Conservation (phyloP, 768 basidiomycete species). For the Tricholoma matsutake region DNA sequence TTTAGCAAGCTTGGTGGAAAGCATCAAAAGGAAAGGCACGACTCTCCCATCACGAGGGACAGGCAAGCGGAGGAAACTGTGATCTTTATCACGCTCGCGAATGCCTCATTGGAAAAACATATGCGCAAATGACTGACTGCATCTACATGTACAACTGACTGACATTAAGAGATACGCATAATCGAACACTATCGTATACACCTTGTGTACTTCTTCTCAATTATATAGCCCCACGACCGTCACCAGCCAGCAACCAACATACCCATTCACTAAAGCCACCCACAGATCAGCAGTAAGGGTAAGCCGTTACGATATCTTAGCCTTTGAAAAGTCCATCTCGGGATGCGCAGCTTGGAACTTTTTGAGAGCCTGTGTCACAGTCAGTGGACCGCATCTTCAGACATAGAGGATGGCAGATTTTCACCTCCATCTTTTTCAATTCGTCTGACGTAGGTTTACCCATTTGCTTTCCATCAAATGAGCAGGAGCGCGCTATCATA, state of each 20-base stretch:
- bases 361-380: slow-evolving; percentile 58
- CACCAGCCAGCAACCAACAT: background rate
- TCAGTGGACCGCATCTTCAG: background rate
- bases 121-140: background rate
- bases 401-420: background rate
- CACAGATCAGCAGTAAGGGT: background rate
- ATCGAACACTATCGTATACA: background rate
- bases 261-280: background rate
- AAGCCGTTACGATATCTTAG: slow-evolving; percentile 66
- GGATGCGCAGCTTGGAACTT: slow-evolving; percentile 91
- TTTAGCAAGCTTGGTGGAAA: slow-evolving; percentile 73
- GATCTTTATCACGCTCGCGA: slow-evolving; percentile 4
- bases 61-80: slow-evolving; percentile 42
- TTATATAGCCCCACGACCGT: background rate
- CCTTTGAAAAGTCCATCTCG: slow-evolving; percentile 92
- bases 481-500: background rate
- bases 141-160: background rate
- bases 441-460: slow-evolving; percentile 96
- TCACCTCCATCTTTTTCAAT: slow-evolving; percentile 86
- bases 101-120: background rate
- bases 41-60: slow-evolving; percentile 22
- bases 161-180: background rate
- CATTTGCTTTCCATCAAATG: slow-evolving; percentile 61
- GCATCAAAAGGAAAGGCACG: slow-evolving; percentile 78
- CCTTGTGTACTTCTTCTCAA: background rate